phyloP scores from a whole-genome alignment of 1,139 yeast genomes.

The Candida sp. region DNA sequence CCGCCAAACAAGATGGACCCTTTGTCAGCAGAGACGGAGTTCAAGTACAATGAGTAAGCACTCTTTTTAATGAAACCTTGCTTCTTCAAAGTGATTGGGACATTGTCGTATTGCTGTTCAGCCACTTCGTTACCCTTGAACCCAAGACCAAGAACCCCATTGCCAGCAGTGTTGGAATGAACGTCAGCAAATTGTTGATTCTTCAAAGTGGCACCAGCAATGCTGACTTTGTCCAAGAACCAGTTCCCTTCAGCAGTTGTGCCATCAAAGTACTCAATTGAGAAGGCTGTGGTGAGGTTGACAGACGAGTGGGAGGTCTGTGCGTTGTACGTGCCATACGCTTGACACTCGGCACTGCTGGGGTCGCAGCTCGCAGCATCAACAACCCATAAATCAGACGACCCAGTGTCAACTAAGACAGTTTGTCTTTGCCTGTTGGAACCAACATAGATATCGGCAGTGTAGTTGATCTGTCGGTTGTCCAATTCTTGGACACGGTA shows the following conservation, averaged over 20 bases:
- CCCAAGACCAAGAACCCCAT: slow-evolving; percentile 26
- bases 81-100: slow-evolving; percentile 30
- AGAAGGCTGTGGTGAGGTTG: slow-evolving; percentile 11
- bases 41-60: slow-evolving; percentile 40
- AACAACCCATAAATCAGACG: slow-evolving; percentile 40
- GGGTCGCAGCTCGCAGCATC: slow-evolving; percentile 11
- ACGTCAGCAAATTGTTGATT: slow-evolving; percentile 22
- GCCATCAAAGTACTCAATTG: slow-evolving; percentile 15
- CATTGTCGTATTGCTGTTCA: slow-evolving; percentile 27
- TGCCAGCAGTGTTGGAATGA: slow-evolving; percentile 8
- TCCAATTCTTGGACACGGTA: slow-evolving; percentile 1
- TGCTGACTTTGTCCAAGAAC: slow-evolving; percentile 45
- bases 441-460: slow-evolving; percentile 10
- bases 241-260: slow-evolving; percentile 52
- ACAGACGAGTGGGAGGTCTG: slow-evolving; percentile 7
- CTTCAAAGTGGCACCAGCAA: slow-evolving; percentile 15
- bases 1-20: slow-evolving; percentile 36
- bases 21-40: slow-evolving; percentile 20
- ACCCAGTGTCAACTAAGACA: slow-evolving; percentile 27
- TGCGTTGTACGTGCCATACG: slow-evolving; percentile 10
- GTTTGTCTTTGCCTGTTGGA: slow-evolving; percentile 13
- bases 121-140: slow-evolving; percentile 14
- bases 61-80: slow-evolving; percentile 52
- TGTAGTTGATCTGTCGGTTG: slow-evolving; percentile 9
- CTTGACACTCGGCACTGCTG: slow-evolving; percentile 1